Base-by-base conservation (phyloP, 345 rosid species). In the Durio zibethinus region DNA sequence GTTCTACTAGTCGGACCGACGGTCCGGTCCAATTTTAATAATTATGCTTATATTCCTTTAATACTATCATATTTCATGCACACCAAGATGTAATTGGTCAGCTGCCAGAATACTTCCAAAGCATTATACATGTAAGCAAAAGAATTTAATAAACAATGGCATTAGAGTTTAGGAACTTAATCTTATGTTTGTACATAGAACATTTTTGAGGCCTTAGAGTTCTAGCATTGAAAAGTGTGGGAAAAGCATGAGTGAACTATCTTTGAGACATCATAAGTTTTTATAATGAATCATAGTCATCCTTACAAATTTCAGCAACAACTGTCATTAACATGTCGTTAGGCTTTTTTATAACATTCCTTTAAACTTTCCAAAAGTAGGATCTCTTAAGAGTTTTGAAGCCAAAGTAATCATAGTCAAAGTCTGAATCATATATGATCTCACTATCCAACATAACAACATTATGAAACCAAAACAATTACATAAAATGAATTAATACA, bases 291-390 rank as follows among this genome's bases (percentile, higher is more conserved):
- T 91, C 97, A 78, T 91, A 83, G 72, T 92, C 93, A 77, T 88
- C 88, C 73, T 88, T 92, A 80, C 91, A 97, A 57, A 94, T 89
- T 25, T 97, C 98, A 85, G 91, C 97, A 79, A 93, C 77, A 78
- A 94, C 98, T 86, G 97, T 92, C 98, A 94, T 94, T 77, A 94
- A 77, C 98, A 94, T 92, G 82, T 94, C 97, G 40, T 94, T 97
- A 36, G 97, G 98, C 69, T 97, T 92, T 73, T 92, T 97, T 45
- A 92, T 94, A 81, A 92, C 94, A 60, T 85, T 89, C 73, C 93
- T 97, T 79, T 90, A 94, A n/a, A 94, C 90, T 83, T 91, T 94
- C 80, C 91, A 56, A 66, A 94, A 91, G 85, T 92, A 94, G 53
- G 97, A 94, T 87, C 94, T 91, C 84, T 94, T 97, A 54, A 94